Evolutionary conservation across 1,139 yeast species (phyloP).

Genomic region (Diutina siamensis): DNA sequence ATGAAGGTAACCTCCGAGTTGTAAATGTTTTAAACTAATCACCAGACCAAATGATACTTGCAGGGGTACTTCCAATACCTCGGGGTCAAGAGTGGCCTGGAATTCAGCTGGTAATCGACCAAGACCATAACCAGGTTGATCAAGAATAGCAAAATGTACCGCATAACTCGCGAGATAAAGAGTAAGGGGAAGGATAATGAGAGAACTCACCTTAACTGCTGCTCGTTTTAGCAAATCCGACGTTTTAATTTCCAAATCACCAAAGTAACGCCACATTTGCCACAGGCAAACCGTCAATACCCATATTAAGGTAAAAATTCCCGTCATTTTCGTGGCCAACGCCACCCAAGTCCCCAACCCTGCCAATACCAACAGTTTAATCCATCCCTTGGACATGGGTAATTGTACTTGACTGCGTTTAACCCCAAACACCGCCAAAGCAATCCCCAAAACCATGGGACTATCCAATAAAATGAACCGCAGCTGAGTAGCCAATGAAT

Average conservation of each 20-base stretch:
- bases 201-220: conserved; percentile 18
- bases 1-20: conserved; percentile 54
- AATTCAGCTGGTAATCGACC: conserved; percentile 45
- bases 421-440: conserved; percentile 32
- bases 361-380: conserved; percentile 24
- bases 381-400: conserved; percentile 36
- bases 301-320: conserved; percentile 43
- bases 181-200: conserved; percentile 36
- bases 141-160: conserved; percentile 37
- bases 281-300: conserved; percentile 25
- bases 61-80: conserved; percentile 26
- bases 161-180: conserved; percentile 39
- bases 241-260: conserved; percentile 38
- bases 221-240: conserved; percentile 21
- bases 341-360: conserved; percentile 44
- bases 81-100: conserved; percentile 35
- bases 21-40: conserved; percentile 54
- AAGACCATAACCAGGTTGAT: conserved; percentile 39
- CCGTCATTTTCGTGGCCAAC: conserved; percentile 42
- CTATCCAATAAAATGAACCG: conserved; percentile 41
- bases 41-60: conserved; percentile 55
- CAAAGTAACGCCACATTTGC: conserved; percentile 45
- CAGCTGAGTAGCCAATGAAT: conserved; percentile 39
- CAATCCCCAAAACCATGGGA: conserved; percentile 34
- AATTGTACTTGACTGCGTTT: conserved; percentile 24